A percentile compares a stretch with the other conserved stretches of the same genome.
Evolutionary conservation across 768 basidiomycete genomes (phyloP).

Genomic region (Amyloporia xantha): DNA sequence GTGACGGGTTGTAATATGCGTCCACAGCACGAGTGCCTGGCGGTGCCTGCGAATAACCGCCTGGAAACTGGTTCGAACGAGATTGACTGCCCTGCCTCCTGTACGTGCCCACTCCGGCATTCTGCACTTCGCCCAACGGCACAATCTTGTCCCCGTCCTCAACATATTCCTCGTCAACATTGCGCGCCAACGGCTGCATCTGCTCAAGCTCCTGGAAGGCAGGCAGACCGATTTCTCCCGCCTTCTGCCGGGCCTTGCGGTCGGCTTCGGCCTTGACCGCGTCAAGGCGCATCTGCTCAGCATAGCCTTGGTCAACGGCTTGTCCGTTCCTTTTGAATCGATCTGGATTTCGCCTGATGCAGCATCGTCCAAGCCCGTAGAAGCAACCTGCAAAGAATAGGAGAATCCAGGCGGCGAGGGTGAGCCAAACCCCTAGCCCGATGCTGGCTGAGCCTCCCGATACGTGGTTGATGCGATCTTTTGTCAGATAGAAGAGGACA

Average conservation of each 20-base stretch:
- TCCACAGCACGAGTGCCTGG: constrained; percentile 67
- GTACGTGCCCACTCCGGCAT: constrained; percentile 22
- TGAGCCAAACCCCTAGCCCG: constrained; percentile 90
- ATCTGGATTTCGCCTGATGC: constrained; percentile 48
- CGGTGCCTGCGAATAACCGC: constrained; percentile 61
- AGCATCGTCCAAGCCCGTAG: constrained; percentile 80
- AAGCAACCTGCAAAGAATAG: constrained; percentile 90
- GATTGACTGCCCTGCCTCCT: constrained; percentile 21
- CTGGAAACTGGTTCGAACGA: constrained; percentile 29
- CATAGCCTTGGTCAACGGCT: constrained; percentile 28
- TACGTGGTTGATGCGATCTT: constrained; percentile 71
- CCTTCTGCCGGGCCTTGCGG: constrained; percentile 61
- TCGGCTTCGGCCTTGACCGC: constrained; percentile 85
- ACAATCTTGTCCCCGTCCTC: constrained; percentile 35
- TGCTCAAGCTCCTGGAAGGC: constrained; percentile 63
- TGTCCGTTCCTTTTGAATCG: not conserved
- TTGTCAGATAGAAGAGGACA: constrained; percentile 85
- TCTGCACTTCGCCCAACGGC: constrained; percentile 11
- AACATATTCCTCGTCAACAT: constrained; percentile 50
- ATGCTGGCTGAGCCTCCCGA: constrained; percentile 70
- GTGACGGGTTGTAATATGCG: constrained; percentile 54
- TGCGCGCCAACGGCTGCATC: constrained; percentile 57
- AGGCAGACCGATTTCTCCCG: constrained; percentile 62
- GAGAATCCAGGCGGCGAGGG: constrained; percentile 77
- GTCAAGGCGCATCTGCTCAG: constrained; percentile 70